Base-by-base conservation (phyloP, 2,329 filamentous ascomycete genomes). In the Ascochyta lentis region DNA sequence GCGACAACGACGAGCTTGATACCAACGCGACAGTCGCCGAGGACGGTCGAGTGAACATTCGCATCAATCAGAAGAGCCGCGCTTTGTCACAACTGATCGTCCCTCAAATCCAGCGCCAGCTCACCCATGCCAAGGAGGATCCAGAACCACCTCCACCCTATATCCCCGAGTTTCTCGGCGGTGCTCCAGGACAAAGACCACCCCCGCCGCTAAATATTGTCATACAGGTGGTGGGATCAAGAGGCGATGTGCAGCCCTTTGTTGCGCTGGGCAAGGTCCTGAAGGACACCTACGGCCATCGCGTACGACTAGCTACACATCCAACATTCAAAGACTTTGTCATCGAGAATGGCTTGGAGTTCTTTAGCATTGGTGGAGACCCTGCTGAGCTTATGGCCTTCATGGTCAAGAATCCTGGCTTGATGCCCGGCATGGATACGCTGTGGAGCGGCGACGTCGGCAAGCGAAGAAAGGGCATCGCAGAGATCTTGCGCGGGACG, bases 391-490 rank as follows among this genome's bases (percentile, higher is more conserved):
- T 82, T 35, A 82, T 82, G 80, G 90, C 91, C 3, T 96, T 94
- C 67, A 96, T 96, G 91, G 91, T 95, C 41, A 93, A 93, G 75
- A 90, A 95, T 64, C 91, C 92, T 0, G 90, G 91, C 0, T 79
- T 96, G 29, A 91, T 96, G 88, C 92, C 92, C 1, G 89, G 89
- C 0, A 85, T 94, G 55, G 88, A 93, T 44, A 87, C 89, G 1
- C 76, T 96, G 44, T 87, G 86, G 56, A 89, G 84, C 60, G 91
- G 91, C 7, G 91, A 95, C 69, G 85, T 96, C 45, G 87, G 84
- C 38, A 89, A 88, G 73, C 82, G 91, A 27, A 83, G 91, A 27
- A 86, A 84, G 59, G 90, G 89, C 15, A 92, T 96, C 59, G 86
- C 87, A 55, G 84, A 91, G 57, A 93, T 95, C 59, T 78, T 96